These are phyloP conservation scores for Ophiostoma ulmi DNA, from an alignment of 2,329 filamentous ascomycete species.

Conservation along the genomic window DNA sequence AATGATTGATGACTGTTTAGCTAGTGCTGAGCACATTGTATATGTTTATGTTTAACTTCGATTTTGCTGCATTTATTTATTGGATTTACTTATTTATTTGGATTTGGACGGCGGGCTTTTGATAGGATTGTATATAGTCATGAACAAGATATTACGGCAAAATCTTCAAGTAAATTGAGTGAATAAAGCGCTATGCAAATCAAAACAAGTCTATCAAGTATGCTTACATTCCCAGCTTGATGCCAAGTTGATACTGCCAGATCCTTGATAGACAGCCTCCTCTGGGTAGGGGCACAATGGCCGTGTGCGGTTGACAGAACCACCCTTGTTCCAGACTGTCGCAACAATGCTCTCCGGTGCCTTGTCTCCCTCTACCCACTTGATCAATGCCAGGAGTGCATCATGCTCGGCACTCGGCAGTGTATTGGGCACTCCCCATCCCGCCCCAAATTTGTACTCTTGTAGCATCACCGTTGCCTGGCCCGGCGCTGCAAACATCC, in stretches of 20 bases:
- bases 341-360: not conserved
- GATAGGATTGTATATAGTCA: conserved; percentile 13
- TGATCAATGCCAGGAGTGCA: conserved; percentile 34
- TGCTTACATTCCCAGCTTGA: not conserved
- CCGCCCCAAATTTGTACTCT: conserved; percentile 20
- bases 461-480: conserved; percentile 29
- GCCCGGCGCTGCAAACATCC: conserved; percentile 34
- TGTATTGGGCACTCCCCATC: conserved; percentile 24
- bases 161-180: not conserved
- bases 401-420: conserved; percentile 34
- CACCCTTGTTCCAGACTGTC: not conserved
- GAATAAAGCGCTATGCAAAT: not conserved
- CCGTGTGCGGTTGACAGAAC: not conserved
- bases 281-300: not conserved
- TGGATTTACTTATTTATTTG: not conserved
- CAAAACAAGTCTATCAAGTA: not conserved
- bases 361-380: conserved; percentile 28
- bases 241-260: not conserved
- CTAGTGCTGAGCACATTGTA: not conserved
- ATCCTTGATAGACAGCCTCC: not conserved
- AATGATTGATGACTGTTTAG: conserved; percentile 7
- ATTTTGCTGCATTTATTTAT: not conserved
- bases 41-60: not conserved
- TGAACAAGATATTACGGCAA: not conserved
- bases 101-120: not conserved